Base-by-base conservation (phyloP, 495 filamentous ascomycete genomes). In the Xylaria castorea region DNA sequence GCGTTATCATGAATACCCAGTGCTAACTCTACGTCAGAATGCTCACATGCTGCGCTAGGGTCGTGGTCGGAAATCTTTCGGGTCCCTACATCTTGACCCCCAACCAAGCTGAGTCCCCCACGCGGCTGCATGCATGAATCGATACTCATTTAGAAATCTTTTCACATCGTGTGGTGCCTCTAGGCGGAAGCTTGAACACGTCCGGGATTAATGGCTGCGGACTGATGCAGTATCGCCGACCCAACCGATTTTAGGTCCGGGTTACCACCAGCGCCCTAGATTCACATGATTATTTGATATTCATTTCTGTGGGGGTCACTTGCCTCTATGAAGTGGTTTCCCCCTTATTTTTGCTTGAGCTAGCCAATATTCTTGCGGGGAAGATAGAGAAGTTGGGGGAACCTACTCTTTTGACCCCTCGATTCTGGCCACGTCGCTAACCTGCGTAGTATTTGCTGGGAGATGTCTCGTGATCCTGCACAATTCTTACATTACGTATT, bases 401-500 rank as follows among this genome's bases (percentile, higher is more conserved):
- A 30, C 27, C 25, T 18, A 57, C 53, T 32, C 20, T 57, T 57
- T 25, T 57, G 53, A 32, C 53, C 53, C 16, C 27, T 57, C 27
- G 27, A 30, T 32, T 27, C 53, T 32, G 14, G 30, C 25, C 53
- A 57, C 27, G 27, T 57, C 27, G 53, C 53, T 57, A 3, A 30
- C 27, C 25, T 32, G 14, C 16, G 27, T 57, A 12, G 27, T 57
- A 57, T 57, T 18, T 57, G 53, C 11, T 55, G 27, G 22, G 51
- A 55, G 51, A 55, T 55, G 11, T 16, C 51, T 27, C 51, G 51
- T 55, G 25, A 55, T 9, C 11, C 25, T 57, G 20, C 53, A 55
- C 5, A 32, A 57, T 57, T 12, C 16, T 57, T 27, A 57, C 25
- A 57, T 57, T 57, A 57, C 53, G 53, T 57, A 57, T 32, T 57